Percentiles rank a stretch among this genome's conserved stretches.
These are phyloP conservation scores for Colletotrichum costaricense DNA, from an alignment of 2,329 filamentous ascomycete genomes.

Conservation along the genomic window DNA sequence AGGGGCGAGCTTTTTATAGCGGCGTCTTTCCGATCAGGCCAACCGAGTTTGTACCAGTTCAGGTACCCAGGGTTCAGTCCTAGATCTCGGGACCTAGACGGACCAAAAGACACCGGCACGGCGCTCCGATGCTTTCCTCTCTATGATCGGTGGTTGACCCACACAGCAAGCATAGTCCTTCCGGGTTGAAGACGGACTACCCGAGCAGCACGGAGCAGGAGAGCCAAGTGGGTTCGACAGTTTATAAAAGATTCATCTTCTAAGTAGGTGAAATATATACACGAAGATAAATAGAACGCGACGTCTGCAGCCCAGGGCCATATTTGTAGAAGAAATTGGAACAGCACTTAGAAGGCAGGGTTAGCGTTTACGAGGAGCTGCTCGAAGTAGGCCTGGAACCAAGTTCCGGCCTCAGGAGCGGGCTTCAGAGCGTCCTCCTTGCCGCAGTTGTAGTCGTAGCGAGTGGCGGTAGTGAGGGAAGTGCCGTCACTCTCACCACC, in stretches of 20 bases:
- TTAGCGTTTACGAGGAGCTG: slow-evolving; percentile 67
- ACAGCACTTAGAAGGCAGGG: slow-evolving; percentile 54
- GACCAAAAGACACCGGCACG: not conserved
- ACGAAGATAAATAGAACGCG: not conserved
- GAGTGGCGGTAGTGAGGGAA: slow-evolving; percentile 57
- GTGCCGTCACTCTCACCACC: slow-evolving; percentile 68
- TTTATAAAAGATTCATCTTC: not conserved
- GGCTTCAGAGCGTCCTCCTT: slow-evolving; percentile 67
- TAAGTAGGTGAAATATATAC: not conserved
- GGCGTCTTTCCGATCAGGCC: not conserved
- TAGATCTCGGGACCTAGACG: not conserved
- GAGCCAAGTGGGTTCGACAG: not conserved
- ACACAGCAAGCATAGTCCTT: not conserved
- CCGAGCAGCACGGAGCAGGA: not conserved
- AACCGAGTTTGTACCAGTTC: not conserved
- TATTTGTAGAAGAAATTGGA: not conserved
- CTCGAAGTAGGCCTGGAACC: slow-evolving; percentile 73
- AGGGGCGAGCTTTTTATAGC: not conserved
- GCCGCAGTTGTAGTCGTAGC: slow-evolving; percentile 68
- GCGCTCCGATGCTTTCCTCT: not conserved
- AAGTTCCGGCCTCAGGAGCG: slow-evolving; percentile 76
- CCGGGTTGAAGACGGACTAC: not conserved
- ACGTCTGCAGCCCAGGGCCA: not conserved
- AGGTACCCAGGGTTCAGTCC: not conserved
- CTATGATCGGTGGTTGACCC: too few relatives aligned